These are phyloP conservation scores for Lepidium didymum DNA, from an alignment of 345 rosid species.

Conservation along the genomic window DNA sequence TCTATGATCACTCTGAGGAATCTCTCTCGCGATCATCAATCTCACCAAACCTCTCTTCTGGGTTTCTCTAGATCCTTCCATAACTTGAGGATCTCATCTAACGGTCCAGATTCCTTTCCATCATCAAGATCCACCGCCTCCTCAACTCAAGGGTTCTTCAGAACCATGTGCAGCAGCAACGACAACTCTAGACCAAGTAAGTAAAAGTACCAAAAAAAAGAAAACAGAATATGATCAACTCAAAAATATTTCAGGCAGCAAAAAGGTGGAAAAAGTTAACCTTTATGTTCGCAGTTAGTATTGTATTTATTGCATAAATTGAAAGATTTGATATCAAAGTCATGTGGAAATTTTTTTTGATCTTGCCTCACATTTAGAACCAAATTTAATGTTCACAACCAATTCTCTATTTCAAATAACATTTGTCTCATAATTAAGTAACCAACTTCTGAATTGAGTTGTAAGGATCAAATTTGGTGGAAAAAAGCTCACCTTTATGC, in stretches of 20 bases:
- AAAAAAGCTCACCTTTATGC: neutral
- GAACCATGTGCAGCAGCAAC: conserved; percentile 9
- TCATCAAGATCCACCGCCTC: conserved; percentile 18
- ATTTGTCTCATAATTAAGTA: neutral
- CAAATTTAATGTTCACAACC: too few species aligned
- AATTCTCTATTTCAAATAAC: too few species aligned
- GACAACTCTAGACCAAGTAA: conserved; percentile 26
- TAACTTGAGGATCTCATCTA: conserved; percentile 13
- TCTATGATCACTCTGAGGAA: conserved; percentile 9
- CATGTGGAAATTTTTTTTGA: neutral
- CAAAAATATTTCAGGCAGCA: neutral
- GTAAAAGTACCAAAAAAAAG: neutral
- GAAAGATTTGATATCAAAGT: neutral
- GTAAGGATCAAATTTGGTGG: neutral
- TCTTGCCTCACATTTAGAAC: neutral
- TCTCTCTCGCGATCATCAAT: conserved; percentile 11
- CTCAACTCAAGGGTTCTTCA: conserved; percentile 11
- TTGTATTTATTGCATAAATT: neutral
- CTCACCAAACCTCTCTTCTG: conserved; percentile 9
- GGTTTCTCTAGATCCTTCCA: conserved; percentile 15
- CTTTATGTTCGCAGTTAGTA: neutral
- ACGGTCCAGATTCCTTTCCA: conserved; percentile 7
- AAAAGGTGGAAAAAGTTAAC: neutral
- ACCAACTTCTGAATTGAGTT: neutral
- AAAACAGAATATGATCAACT: neutral